Conservation (phyloP, 2,329 filamentous ascomycete species). For the Arthrobotrys sphaeroides region DNA sequence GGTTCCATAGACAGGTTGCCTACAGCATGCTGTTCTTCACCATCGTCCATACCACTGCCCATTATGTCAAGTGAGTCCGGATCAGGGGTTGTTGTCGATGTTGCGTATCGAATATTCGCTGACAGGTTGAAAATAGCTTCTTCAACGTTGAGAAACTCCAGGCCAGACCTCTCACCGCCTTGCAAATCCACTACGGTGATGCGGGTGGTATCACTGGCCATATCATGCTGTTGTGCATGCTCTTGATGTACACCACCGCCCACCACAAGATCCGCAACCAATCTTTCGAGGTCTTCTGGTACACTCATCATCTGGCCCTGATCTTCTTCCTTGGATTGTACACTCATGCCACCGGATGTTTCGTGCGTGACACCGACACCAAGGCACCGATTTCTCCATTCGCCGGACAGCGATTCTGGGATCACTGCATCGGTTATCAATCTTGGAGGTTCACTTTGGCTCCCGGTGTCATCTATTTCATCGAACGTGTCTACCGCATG, state of each 20-base stretch:
- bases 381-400: slow-evolving; percentile 79
- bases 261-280: slow-evolving; percentile 94
- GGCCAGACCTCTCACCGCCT: slow-evolving; percentile 78
- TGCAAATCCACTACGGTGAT: slow-evolving; percentile 91
- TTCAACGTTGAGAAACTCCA: slow-evolving; percentile 91
- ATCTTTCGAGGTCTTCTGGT: slow-evolving; percentile 99
- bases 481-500: slow-evolving; percentile 90
- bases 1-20: slow-evolving; percentile 95
- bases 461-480: slow-evolving; percentile 83
- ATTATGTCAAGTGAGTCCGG: slow-evolving; percentile 86
- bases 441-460: slow-evolving; percentile 97
- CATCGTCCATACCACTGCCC: slow-evolving; percentile 76
- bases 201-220: slow-evolving; percentile 94
- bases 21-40: slow-evolving; percentile 88
- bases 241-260: slow-evolving; percentile 96
- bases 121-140: slow-evolving; percentile 69
- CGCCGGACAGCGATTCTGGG: slow-evolving; percentile 82
- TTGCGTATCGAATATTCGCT: neutral
- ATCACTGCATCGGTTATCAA: slow-evolving; percentile 91
- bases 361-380: slow-evolving; percentile 79
- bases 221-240: slow-evolving; percentile 98
- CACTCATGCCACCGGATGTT: slow-evolving; percentile 94
- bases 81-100: neutral
- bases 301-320: slow-evolving; percentile 98
- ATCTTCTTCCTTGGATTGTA: slow-evolving; percentile 93